A percentile compares a stretch with the other conserved stretches of the same genome.
phyloP scores from a whole-genome alignment of 352 stramenopile genomes.

The Globisporangium nagaii region DNA sequence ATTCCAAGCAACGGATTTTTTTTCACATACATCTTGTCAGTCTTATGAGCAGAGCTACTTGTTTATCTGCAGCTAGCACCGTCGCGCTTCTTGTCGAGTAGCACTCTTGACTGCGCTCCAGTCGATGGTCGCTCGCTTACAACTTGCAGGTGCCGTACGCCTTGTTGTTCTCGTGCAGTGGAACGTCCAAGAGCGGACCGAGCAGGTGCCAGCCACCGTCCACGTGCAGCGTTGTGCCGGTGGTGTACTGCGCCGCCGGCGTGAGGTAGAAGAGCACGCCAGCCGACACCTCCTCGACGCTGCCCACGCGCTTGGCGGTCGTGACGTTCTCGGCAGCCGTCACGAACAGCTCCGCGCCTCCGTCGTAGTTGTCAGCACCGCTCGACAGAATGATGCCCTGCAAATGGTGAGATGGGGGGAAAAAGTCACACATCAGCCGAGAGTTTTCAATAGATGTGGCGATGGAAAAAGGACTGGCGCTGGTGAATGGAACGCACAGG shows the following conservation, averaged over 20 bases:
- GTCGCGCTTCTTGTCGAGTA: no score
- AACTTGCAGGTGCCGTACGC: conserved; percentile 62
- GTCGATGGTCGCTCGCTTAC: conserved; percentile 11
- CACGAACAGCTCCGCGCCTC: conserved; percentile 81
- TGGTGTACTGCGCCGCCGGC: conserved; percentile 82
- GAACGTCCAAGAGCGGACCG: conserved; percentile 51
- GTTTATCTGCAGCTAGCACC: no score
- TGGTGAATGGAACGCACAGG: conserved; percentile 56
- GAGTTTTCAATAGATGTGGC: not conserved
- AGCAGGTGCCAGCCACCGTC: conserved; percentile 67
- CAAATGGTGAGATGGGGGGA: not conserved
- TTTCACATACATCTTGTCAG: no score
- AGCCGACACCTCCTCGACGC: conserved; percentile 80
- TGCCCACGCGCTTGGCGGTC: conserved; percentile 84
- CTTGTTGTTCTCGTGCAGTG: conserved; percentile 60
- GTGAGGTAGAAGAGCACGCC: conserved; percentile 82
- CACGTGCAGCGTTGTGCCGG: conserved; percentile 70
- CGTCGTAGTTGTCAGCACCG: conserved; percentile 88
- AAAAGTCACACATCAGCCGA: no score
- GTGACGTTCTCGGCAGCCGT: conserved; percentile 76
- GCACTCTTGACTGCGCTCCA: no score
- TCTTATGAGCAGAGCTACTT: no score
- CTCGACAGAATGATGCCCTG: conserved; percentile 78
- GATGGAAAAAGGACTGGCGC: conserved; percentile 25
- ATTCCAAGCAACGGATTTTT: no score